Conservation (phyloP, 2,329 filamentous ascomycete species). For the Thelonectria discophora region DNA sequence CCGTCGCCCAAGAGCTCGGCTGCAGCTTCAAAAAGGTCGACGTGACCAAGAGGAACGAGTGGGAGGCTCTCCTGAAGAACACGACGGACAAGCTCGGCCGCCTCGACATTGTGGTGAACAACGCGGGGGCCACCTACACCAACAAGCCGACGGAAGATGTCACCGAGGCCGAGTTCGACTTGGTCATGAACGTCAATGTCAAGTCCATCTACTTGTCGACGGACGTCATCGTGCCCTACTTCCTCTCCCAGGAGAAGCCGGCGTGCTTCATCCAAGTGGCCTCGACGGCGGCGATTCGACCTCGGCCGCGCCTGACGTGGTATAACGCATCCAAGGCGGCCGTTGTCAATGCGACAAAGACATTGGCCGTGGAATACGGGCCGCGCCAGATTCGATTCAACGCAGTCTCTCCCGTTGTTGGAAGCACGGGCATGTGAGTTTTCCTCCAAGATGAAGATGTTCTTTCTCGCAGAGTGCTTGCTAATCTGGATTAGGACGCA, state of each 20-base stretch:
- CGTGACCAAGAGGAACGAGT: conserved; percentile 62
- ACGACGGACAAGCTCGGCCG: conserved; percentile 57
- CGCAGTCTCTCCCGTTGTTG: conserved; percentile 73
- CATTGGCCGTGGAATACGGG: conserved; percentile 76
- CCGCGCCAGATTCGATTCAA: conserved; percentile 78
- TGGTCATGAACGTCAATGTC: conserved; percentile 74
- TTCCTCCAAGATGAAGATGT: background rate
- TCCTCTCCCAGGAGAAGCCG: conserved; percentile 64
- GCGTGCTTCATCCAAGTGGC: conserved; percentile 73
- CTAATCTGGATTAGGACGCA: conserved; percentile 47
- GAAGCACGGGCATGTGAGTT: conserved; percentile 67
- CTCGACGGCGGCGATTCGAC: conserved; percentile 67
- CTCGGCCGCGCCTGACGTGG: conserved; percentile 71
- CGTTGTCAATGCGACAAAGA: conserved; percentile 65
- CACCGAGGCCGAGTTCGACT: conserved; percentile 72
- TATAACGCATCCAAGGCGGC: conserved; percentile 76
- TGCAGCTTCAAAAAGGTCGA: conserved; percentile 56
- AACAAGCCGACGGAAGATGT: conserved; percentile 72
- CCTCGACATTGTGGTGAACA: conserved; percentile 69
- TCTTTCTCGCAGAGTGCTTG: background rate
- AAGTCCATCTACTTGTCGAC: conserved; percentile 71
- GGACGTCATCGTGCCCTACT: conserved; percentile 67
- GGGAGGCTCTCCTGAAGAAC: conserved; percentile 58
- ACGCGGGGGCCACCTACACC: conserved; percentile 65
- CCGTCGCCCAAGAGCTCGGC: conserved; percentile 56